A percentile compares a stretch with the other conserved stretches of the same genome.
Evolutionary conservation across 495 filamentous ascomycete genomes (phyloP).

Genomic region (Aspergillus biplanus): DNA sequence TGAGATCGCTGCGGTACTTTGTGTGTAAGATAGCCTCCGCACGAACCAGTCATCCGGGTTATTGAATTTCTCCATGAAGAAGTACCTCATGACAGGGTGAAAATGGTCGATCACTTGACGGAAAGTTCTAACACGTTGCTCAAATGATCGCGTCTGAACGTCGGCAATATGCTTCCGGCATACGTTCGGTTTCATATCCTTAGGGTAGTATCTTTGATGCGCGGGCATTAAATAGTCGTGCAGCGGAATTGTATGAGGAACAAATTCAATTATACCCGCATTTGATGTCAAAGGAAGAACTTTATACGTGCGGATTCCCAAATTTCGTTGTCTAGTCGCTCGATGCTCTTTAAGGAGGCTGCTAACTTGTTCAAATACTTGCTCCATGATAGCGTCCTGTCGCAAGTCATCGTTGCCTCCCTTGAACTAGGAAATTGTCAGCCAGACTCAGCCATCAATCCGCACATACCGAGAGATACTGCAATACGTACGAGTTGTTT

Average conservation of each 20-base stretch:
- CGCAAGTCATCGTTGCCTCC: conserved; percentile 92
- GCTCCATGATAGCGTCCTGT: conserved; percentile 99
- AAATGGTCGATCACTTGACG: conserved; percentile 76
- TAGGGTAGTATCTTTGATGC: conserved; percentile 83
- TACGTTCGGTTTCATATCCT: conserved; percentile 71
- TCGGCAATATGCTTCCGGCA: conserved; percentile 79
- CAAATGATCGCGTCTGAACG: conserved; percentile 66
- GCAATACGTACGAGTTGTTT: conserved; percentile 73
- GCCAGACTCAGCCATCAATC: neutral
- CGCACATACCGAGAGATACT: neutral
- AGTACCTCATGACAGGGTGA: conserved; percentile 92
- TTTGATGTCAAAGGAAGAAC: conserved; percentile 83
- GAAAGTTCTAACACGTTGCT: conserved; percentile 73
- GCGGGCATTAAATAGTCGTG: conserved; percentile 90
- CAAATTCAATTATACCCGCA: conserved; percentile 96
- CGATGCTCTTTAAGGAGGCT: conserved; percentile 82
- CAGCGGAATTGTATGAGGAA: conserved; percentile 86
- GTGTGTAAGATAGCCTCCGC: conserved; percentile 82
- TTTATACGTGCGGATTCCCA: conserved; percentile 93
- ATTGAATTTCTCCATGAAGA: conserved; percentile 93
- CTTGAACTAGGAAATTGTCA: conserved; percentile 65
- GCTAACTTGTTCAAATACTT: conserved; percentile 96
- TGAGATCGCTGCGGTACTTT: conserved; percentile 91
- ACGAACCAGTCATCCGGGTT: conserved; percentile 97
- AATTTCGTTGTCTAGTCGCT: conserved; percentile 82